Evolutionary conservation across 768 basidiomycete genomes (phyloP).

Genomic region (Phylloporus sp.): DNA sequence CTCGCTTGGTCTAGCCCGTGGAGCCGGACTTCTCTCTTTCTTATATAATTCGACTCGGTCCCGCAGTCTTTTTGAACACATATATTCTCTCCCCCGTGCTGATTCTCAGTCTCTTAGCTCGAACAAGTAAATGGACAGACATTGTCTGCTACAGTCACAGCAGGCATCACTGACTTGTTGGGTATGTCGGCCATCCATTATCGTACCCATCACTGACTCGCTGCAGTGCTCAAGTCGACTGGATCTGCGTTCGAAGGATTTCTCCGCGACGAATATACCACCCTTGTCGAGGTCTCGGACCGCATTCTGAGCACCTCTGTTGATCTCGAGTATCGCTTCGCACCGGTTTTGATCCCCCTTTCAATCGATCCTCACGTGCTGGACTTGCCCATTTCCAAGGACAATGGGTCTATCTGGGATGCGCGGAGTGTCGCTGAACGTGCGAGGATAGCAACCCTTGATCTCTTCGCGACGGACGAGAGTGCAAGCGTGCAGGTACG

Average conservation of each 20-base stretch:
- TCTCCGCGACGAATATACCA: conserved; percentile 85
- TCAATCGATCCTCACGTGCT: conserved; percentile 53
- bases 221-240: conserved; percentile 79
- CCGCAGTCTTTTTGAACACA: background rate
- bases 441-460: conserved; percentile 65
- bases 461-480: conserved; percentile 81
- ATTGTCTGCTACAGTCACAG: conserved; percentile 55
- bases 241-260: conserved; percentile 85
- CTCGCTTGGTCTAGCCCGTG: conserved; percentile 18
- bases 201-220: background rate
- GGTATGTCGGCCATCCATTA: conserved; percentile 42
- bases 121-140: conserved; percentile 66
- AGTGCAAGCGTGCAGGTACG: conserved; percentile 89
- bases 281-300: conserved; percentile 77
- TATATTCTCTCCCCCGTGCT: background rate
- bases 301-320: conserved; percentile 89
- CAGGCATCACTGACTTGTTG: conserved; percentile 76
- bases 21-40: conserved; percentile 12
- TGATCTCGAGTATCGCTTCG: conserved; percentile 69
- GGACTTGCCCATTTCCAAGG: conserved; percentile 42
- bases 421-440: conserved; percentile 45
- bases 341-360: conserved; percentile 40
- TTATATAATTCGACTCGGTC: conserved; percentile 13
- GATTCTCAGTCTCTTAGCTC: conserved; percentile 37
- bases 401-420: conserved; percentile 57